phyloP scores from a whole-genome alignment of 768 basidiomycete genomes.

The Termitomyces sp. region DNA sequence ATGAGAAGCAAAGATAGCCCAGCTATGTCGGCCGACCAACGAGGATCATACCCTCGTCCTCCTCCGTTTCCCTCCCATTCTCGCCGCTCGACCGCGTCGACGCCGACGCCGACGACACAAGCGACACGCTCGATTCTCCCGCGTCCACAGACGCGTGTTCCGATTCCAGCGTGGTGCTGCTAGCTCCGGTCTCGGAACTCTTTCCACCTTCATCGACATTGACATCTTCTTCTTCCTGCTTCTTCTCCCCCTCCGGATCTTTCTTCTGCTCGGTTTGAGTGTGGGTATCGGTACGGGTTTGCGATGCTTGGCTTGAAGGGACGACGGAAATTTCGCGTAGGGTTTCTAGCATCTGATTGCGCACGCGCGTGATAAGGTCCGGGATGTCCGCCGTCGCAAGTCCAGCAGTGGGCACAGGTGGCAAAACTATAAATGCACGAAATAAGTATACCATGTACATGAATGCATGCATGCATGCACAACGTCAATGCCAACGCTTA shows the following conservation, averaged over 20 bases:
- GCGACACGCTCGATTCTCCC: constrained; percentile 1
- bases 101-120: constrained; percentile 21
- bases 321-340: constrained; percentile 74
- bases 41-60: constrained; percentile 81
- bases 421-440: constrained; percentile 62
- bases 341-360: constrained; percentile 73
- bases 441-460: too few species aligned
- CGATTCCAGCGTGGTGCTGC: not conserved
- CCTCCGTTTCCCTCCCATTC: constrained; percentile 71
- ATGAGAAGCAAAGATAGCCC: not conserved
- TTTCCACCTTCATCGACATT: not conserved
- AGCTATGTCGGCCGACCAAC: constrained; percentile 57
- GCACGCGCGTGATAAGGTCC: constrained; percentile 61
- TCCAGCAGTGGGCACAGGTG: constrained; percentile 76
- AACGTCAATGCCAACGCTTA: constrained; percentile 26
- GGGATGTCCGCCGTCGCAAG: constrained; percentile 68
- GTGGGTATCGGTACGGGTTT: too few species aligned
- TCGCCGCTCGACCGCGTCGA: constrained; percentile 52
- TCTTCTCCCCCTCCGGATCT: constrained; percentile 6
- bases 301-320: constrained; percentile 19
- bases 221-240: too few species aligned
- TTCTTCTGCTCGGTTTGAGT: not conserved
- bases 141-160: not conserved
- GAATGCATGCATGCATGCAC: not conserved
- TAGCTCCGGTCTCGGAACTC: not conserved